Evolutionary conservation across 257 asterid genomes (phyloP), one percentile per base, ranked within the genome.

Genomic region (Solanum piurae): DNA sequence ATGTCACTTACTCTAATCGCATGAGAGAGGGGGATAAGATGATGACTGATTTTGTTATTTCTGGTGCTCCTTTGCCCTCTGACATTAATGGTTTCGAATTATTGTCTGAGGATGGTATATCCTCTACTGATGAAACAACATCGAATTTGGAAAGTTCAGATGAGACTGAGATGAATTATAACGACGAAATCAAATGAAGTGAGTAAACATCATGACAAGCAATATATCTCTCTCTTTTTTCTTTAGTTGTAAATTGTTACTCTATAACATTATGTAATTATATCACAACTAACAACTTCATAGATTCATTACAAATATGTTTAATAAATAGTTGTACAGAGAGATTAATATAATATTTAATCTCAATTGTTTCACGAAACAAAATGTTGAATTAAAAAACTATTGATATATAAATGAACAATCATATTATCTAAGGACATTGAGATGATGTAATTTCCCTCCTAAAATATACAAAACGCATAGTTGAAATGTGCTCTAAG

Each of bases 21-120:
- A 92, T 92, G 94, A 92, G 75, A 83, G 94, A 93, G 3, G 94
- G 90, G 37, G 95, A 94, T 77, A 86, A 87, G 83, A 86, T 55
- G 49, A 91, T 34, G 88, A 60, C 73, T 40, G 90, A 89, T 23
- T 86, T 86, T 76, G 74, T 89, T 23, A 87, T 40, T 11, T 87
- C 87, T 13, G 89, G 86, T 60, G 86, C 66, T 74, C 92, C 88
- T 79, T 82, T 79, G 60, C 86, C 91, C 20, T 88, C 93, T 16
- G 89, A 89, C 60, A 23, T 88, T 88, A 25, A 74, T 52, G 75
- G 87, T 87, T 90, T 93, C 7, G 88, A 75, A 14, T 82, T 84
- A 14, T 82, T 84, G n/a, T 92, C 92, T 9, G 93, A 90, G 16
- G 93, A 90, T 74, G 90, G 37, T 38, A 89, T 89, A 10, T 77